Conservation (phyloP, 345 rosid genomes). For the Salix caprea region DNA sequence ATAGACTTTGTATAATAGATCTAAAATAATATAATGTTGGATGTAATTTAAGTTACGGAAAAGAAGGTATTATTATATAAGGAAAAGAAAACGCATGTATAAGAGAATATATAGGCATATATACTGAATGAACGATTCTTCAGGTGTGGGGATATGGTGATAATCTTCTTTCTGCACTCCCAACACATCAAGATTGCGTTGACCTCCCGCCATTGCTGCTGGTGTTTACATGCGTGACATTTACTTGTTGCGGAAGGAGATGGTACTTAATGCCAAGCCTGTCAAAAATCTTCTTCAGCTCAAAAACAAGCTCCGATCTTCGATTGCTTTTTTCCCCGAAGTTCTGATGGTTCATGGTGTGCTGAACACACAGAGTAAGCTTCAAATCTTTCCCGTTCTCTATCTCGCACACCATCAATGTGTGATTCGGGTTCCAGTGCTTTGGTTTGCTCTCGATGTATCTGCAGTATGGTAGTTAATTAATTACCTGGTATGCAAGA, state of each 20-base stretch:
- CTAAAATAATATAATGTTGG: too few relatives aligned
- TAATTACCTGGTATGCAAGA: too few relatives aligned
- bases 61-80: too few relatives aligned
- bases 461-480: conserved; percentile 18
- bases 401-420: conserved; percentile 41
- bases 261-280: conserved; percentile 44
- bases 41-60: too few relatives aligned
- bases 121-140: too few relatives aligned
- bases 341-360: conserved; percentile 66
- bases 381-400: conserved; percentile 51
- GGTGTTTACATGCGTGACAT: conserved; percentile 33
- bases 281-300: conserved; percentile 49
- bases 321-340: conserved; percentile 42
- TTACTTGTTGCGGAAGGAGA: conserved; percentile 52
- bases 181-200: too few relatives aligned
- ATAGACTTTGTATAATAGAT: too few relatives aligned
- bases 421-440: conserved; percentile 51
- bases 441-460: conserved; percentile 57
- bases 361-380: conserved; percentile 37
- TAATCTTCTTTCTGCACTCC: too few relatives aligned
- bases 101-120: too few relatives aligned
- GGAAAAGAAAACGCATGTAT: too few relatives aligned
- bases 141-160: too few relatives aligned
- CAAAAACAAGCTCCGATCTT: conserved; percentile 45
- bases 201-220: neutral